Percentiles rank a stretch among this genome's conserved stretches.
Evolutionary conservation across 139 green algal species (phyloP).

Genomic region (Diplosphaera chodatii): DNA sequence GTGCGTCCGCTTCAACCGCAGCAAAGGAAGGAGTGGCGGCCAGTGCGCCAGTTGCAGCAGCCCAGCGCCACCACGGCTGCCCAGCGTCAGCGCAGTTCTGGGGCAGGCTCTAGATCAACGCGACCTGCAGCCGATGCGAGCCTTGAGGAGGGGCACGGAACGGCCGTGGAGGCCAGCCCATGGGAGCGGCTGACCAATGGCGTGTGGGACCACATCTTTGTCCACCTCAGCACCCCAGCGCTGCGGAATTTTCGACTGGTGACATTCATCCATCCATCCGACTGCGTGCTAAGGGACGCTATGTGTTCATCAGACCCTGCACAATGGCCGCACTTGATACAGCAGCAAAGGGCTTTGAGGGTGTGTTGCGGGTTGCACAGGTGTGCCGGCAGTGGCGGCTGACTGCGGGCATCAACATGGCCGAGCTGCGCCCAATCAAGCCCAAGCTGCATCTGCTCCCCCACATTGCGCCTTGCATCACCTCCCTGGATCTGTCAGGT

Average conservation of each 20-base stretch:
- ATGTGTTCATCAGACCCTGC: no score
- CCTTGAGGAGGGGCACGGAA: not conserved
- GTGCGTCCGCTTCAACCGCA: not conserved
- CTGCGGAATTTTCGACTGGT: conserved; percentile 7
- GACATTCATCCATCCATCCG: no score
- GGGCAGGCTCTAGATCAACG: not conserved
- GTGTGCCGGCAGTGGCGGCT: conserved; percentile 12
- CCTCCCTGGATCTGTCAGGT: not conserved
- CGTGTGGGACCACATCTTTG: conserved; percentile 9
- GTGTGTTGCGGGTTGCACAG: not conserved
- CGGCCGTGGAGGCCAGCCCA: not conserved
- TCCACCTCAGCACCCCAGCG: not conserved
- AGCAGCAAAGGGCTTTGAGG: no score
- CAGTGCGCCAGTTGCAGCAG: not conserved
- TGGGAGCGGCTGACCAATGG: conserved; percentile 16
- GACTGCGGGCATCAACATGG: not conserved
- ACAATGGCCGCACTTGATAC: no score
- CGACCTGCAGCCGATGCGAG: not conserved
- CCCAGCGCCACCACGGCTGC: no score
- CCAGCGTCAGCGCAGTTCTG: no score
- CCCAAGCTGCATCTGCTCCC: not conserved
- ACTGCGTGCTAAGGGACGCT: no score
- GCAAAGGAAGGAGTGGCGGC: not conserved
- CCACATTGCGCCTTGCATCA: not conserved
- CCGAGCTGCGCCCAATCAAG: not conserved